phyloP scores from a whole-genome alignment of 2,329 filamentous ascomycete species.

The Cordyceps pruinosa region DNA sequence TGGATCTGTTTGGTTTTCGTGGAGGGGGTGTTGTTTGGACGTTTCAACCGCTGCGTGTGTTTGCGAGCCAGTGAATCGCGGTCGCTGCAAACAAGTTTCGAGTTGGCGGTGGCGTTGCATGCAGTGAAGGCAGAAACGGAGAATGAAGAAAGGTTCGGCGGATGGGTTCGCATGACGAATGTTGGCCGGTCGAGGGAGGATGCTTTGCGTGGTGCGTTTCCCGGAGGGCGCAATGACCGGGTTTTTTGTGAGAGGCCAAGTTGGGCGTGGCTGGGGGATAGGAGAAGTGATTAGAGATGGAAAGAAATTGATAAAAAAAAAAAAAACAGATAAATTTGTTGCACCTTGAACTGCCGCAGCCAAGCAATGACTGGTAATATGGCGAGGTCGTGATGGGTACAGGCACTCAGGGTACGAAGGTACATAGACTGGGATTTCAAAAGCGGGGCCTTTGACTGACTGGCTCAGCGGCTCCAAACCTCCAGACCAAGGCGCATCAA shows the following conservation, averaged over 20 bases:
- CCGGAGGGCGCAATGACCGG: too few relatives aligned
- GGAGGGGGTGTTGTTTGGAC: neutral
- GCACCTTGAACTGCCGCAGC: too few relatives aligned
- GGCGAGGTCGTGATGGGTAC: too few relatives aligned
- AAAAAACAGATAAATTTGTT: too few relatives aligned
- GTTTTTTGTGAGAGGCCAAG: too few relatives aligned
- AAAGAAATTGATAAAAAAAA: too few relatives aligned
- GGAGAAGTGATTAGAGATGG: too few relatives aligned
- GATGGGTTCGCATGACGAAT: neutral
- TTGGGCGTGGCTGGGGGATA: too few relatives aligned
- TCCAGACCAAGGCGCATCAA: neutral
- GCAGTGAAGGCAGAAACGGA: neutral
- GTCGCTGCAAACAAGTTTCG: neutral
- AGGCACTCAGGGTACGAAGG: too few relatives aligned
- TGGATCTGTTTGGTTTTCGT: neutral
- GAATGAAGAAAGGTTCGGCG: neutral
- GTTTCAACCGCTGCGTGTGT: neutral
- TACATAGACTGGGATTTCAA: neutral
- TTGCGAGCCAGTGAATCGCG: neutral
- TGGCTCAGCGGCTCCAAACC: neutral
- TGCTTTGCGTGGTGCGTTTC: too few relatives aligned
- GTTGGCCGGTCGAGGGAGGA: neutral
- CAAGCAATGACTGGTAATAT: too few relatives aligned
- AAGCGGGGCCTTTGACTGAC: neutral
- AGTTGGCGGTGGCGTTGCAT: neutral